phyloP scores from a whole-genome alignment of 1,284 basidiomycete species.

The Malassezia furfur region DNA sequence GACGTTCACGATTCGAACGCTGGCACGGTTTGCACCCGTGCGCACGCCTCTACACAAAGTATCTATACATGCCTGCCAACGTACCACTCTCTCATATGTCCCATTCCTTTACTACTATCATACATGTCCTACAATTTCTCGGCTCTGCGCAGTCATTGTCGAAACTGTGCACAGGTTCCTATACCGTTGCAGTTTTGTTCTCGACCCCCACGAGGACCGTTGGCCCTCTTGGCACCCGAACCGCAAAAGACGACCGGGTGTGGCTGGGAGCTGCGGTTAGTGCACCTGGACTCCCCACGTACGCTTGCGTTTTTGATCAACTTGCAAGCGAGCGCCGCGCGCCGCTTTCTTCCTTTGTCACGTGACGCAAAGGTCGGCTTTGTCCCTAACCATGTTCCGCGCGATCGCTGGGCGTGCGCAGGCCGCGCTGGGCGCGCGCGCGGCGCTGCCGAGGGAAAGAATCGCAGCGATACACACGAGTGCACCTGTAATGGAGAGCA shows the following conservation, averaged over 20 bases:
- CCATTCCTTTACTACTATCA: neutral
- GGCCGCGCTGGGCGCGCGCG: neutral
- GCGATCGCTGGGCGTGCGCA: slow-evolving; percentile 1
- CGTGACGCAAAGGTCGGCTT: slow-evolving; percentile 15
- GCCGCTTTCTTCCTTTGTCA: neutral
- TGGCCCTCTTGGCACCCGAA: slow-evolving; percentile 19
- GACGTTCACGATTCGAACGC: too few species aligned
- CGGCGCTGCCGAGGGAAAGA: neutral
- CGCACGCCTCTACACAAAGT: too few species aligned
- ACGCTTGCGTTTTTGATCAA: slow-evolving; percentile 44
- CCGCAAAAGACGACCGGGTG: slow-evolving; percentile 24
- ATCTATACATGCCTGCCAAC: too few species aligned
- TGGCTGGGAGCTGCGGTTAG: slow-evolving; percentile 32
- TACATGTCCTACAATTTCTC: slow-evolving; percentile 19
- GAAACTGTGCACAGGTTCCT: slow-evolving; percentile 18
- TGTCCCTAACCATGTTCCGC: slow-evolving; percentile 13
- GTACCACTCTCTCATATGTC: too few species aligned
- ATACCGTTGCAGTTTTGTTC: slow-evolving; percentile 18
- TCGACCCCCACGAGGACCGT: slow-evolving; percentile 17
- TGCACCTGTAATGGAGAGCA: slow-evolving; percentile 22
- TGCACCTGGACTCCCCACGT: slow-evolving; percentile 16
- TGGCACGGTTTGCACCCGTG: too few species aligned
- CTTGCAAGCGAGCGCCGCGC: slow-evolving; percentile 11
- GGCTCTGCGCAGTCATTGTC: slow-evolving; percentile 18
- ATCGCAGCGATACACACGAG: slow-evolving; percentile 22